Conservation (phyloP, 148 eudicot genomes). For the Beta vulgaris region DNA sequence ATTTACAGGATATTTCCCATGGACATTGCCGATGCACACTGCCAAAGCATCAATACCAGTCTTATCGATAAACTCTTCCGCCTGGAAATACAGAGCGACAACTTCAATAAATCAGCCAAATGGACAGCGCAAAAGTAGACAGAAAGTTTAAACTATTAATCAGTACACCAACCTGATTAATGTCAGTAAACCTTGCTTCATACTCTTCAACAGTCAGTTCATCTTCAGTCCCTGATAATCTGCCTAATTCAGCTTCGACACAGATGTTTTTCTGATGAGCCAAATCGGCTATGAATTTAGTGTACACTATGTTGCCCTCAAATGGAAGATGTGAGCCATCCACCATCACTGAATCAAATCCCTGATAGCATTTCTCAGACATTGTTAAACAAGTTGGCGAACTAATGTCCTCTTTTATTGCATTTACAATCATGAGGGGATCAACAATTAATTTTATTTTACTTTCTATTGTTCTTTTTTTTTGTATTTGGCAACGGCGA, state of each 20-base stretch:
- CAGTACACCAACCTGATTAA: constrained; percentile 53
- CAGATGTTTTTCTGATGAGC: constrained; percentile 65
- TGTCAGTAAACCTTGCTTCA: constrained; percentile 79
- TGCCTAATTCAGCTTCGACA: constrained; percentile 98
- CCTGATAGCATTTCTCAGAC: constrained; percentile 41
- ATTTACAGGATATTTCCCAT: constrained; percentile 89
- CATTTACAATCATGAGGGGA: neutral
- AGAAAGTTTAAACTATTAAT: neutral
- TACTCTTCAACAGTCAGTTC: constrained; percentile 88
- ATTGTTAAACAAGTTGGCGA: neutral
- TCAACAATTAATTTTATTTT: neutral
- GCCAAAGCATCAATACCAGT: constrained; percentile 93
- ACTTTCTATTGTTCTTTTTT: too few relatives aligned
- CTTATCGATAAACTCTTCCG: constrained; percentile 73
- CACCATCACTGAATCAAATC: constrained; percentile 90
- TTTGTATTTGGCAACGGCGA: too few relatives aligned
- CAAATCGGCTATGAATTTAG: constrained; percentile 60
- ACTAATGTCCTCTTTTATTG: neutral
- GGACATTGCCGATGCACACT: constrained; percentile 97
- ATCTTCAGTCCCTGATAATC: constrained; percentile 96
- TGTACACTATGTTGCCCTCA: constrained; percentile 71
- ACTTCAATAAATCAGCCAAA: neutral
- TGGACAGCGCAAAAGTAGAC: neutral
- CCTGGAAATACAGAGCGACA: constrained; percentile 46
- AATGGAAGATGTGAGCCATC: constrained; percentile 95